These are phyloP conservation scores for Pseudozyma sp. DNA, from an alignment of 1,284 basidiomycete genomes.

Conservation along the genomic window DNA sequence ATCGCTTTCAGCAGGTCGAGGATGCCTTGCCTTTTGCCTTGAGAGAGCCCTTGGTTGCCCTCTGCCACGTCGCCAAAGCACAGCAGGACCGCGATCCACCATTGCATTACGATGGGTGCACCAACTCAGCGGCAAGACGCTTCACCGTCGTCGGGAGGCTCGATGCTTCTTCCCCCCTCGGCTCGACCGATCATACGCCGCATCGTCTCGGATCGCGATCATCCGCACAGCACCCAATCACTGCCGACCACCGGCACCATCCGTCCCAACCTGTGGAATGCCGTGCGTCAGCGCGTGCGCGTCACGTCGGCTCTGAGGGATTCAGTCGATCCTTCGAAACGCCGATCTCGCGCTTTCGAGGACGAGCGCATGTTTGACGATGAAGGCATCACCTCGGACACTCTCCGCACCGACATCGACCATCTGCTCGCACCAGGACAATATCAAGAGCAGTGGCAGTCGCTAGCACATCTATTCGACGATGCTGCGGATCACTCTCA, in stretches of 20 bases:
- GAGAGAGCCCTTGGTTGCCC: too few relatives aligned
- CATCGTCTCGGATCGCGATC: constrained; percentile 35
- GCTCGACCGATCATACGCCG: constrained; percentile 39
- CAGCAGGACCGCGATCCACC: background rate
- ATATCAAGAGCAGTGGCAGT: constrained; percentile 58
- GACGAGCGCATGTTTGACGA: constrained; percentile 48
- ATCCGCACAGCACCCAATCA: constrained; percentile 38
- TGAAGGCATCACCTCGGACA: constrained; percentile 54
- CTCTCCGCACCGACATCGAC: constrained; percentile 35
- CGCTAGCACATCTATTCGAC: constrained; percentile 56
- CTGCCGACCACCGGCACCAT: constrained; percentile 30
- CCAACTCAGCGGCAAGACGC: constrained; percentile 1
- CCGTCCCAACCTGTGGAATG: constrained; percentile 36
- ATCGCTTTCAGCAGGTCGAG: too few relatives aligned
- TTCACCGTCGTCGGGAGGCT: constrained; percentile 13
- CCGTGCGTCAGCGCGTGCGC: constrained; percentile 43
- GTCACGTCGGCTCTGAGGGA: constrained; percentile 38
- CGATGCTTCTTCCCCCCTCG: constrained; percentile 25
- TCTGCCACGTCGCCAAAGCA: background rate
- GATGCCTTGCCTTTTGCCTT: too few relatives aligned
- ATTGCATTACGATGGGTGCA: constrained; percentile 3
- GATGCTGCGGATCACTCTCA: constrained; percentile 10
- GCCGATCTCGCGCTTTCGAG: constrained; percentile 35
- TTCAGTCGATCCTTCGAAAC: constrained; percentile 8
- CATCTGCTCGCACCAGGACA: constrained; percentile 41